Evolutionary conservation across 2,329 filamentous ascomycete genomes (phyloP).

Genomic region (Aspergillus proliferans): DNA sequence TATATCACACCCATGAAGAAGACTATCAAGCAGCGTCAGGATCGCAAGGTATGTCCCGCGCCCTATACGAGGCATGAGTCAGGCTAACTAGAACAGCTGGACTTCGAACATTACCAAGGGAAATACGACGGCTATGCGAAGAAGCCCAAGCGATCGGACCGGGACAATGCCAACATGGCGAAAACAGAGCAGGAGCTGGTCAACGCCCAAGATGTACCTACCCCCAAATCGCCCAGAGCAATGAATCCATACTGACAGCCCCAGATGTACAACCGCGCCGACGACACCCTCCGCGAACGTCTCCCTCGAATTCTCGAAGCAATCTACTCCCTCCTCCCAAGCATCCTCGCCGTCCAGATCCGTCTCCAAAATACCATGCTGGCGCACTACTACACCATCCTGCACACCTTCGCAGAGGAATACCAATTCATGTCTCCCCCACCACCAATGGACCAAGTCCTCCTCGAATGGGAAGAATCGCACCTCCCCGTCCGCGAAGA

Average conservation of each 20-base stretch:
- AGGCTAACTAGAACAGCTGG: slow-evolving; percentile 46
- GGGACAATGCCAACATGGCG: slow-evolving; percentile 64
- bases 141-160: slow-evolving; percentile 63
- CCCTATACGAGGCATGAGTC: background rate
- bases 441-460: slow-evolving; percentile 65
- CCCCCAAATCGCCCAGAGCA: too few species aligned
- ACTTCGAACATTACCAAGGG: slow-evolving; percentile 72
- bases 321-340: slow-evolving; percentile 67
- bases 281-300: slow-evolving; percentile 64
- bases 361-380: slow-evolving; percentile 72
- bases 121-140: slow-evolving; percentile 63
- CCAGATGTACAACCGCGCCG: slow-evolving; percentile 66
- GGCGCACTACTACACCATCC: slow-evolving; percentile 68
- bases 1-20: slow-evolving; percentile 68
- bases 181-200: slow-evolving; percentile 68
- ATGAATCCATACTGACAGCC: slow-evolving; percentile 8
- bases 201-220: slow-evolving; percentile 54
- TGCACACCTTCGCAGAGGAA: slow-evolving; percentile 67
- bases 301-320: slow-evolving; percentile 67
- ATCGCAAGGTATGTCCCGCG: slow-evolving; percentile 53
- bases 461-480: slow-evolving; percentile 58
- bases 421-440: slow-evolving; percentile 65
- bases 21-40: slow-evolving; percentile 77
- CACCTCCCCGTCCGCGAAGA: slow-evolving; percentile 61
- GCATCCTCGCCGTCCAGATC: slow-evolving; percentile 63